These are phyloP conservation scores for Glaciozyma antarctica DNA, from an alignment of 768 basidiomycete species.

Conservation along the genomic window DNA sequence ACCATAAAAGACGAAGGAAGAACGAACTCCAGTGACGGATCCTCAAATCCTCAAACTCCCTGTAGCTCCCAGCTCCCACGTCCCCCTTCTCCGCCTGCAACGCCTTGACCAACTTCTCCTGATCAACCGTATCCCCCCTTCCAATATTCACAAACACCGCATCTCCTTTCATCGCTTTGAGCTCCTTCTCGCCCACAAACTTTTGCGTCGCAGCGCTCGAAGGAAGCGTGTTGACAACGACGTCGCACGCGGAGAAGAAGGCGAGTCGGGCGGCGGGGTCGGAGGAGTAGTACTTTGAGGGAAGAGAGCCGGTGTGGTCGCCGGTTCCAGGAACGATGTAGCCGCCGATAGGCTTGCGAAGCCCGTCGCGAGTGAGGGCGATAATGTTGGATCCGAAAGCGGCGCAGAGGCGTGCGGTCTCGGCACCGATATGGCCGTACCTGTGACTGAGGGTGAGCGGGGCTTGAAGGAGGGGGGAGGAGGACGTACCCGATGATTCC, in stretches of 20 bases:
- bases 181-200: conserved; percentile 16
- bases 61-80: background rate
- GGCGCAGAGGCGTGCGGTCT: background rate
- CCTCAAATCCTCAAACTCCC: conserved; percentile 5
- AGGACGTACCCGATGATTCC: background rate
- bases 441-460: background rate
- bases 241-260: conserved; percentile 23
- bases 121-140: conserved; percentile 38
- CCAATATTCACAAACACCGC: conserved; percentile 41
- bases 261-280: background rate
- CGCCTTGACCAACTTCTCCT: conserved; percentile 20
- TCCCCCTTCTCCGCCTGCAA: conserved; percentile 1
- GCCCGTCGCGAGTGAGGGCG: background rate
- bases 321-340: conserved; percentile 28
- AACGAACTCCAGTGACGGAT: background rate
- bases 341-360: conserved; percentile 1
- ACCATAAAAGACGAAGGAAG: background rate
- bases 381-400: conserved; percentile 1
- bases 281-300: conserved; percentile 14
- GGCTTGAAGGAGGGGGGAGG: background rate
- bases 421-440: conserved; percentile 6
- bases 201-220: conserved; percentile 2
- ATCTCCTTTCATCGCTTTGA: conserved; percentile 36
- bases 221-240: conserved; percentile 28
- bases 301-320: conserved; percentile 19